Base-by-base conservation (phyloP, 768 basidiomycete genomes). In the Amanita polypyramis region DNA sequence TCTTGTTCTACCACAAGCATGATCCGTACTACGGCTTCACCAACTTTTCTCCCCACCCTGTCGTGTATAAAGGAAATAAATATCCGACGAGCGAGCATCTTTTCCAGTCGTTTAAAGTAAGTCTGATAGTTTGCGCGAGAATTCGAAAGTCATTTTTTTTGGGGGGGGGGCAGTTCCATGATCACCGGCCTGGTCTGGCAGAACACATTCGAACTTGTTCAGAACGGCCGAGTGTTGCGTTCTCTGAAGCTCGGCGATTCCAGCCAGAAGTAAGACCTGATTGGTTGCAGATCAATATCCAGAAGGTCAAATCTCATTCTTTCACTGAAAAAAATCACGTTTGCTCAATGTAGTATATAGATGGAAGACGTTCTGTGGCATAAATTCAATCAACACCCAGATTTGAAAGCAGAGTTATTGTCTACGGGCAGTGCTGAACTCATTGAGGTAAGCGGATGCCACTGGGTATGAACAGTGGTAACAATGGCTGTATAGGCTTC, bases 41-140 rank as follows among this genome's bases (percentile, higher is more conserved):
- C 35, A 84, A 84, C 60, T 85, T 85, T 60, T 85, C 85, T 8
- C 60, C 76, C 0, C 82, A 85, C 59, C 68, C 76, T 37, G 75
- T 87, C 8, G 55, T 66, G 8, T 80, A 82, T 58, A 70, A 76
- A 27, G 77, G 77, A 34, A 80, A 77, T 57, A 68, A 63, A 46
- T 87, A 85, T 57, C 81, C 83, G 1, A 87, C 84, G 0, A 81
- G 81, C 57, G 85, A 85, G 58, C 85, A 86, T 60, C 71, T 86
- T 9, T 86, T 84, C 56, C 84, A 86, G 54, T 79, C 84, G 2
- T 74, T 85, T 65, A 85, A 84, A 60, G 81, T 79, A 47, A 9
- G 60, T 53, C n/a, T n/a, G 43, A 7, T 9, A 12, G 6, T 21
- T 32, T 7, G 17, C 6, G 41, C 2, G 15, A 32, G 14, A n/a